Percentiles rank a stretch among this genome's conserved stretches.
Evolutionary conservation across 805 yeast species (phyloP).

Genomic region (Starmerella lactis-condensi): DNA sequence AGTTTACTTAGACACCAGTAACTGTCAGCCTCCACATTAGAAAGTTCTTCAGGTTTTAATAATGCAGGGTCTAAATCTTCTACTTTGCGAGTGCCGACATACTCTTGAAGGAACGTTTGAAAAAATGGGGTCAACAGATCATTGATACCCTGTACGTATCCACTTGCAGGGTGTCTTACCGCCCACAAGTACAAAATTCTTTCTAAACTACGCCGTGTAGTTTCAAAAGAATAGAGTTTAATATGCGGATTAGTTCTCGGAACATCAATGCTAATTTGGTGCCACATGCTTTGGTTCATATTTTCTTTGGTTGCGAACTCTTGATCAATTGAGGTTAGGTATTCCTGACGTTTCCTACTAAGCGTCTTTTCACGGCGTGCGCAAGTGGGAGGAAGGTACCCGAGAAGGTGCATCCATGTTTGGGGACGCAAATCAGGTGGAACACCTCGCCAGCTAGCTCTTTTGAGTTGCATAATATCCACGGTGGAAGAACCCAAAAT

Average conservation of each 20-base stretch:
- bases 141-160: conserved; percentile 94
- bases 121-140: conserved; percentile 85
- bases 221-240: conserved; percentile 44
- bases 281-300: conserved; percentile 69
- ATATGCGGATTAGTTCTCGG: conserved; percentile 84
- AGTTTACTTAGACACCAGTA: conserved; percentile 91
- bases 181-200: conserved; percentile 84
- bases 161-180: conserved; percentile 89
- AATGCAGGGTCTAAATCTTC: conserved; percentile 43
- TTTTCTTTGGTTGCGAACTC: conserved; percentile 33
- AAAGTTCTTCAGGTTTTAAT: conserved; percentile 40
- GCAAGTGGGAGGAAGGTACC: conserved; percentile 75
- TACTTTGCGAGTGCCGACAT: conserved; percentile 30
- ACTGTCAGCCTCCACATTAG: conserved; percentile 79
- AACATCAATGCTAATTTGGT: conserved; percentile 85
- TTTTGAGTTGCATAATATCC: conserved; percentile 50
- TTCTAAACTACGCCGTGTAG: conserved; percentile 64
- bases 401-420: conserved; percentile 77
- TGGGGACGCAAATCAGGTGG: conserved; percentile 65
- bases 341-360: conserved; percentile 69
- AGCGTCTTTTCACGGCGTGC: conserved; percentile 54
- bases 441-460: conserved; percentile 85
- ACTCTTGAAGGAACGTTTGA: conserved; percentile 63
- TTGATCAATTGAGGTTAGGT: conserved; percentile 52
- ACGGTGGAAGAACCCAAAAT: conserved; percentile 38